phyloP scores from a whole-genome alignment of 1,284 basidiomycete genomes.

The Cutaneotrichosporon spelunceum region DNA sequence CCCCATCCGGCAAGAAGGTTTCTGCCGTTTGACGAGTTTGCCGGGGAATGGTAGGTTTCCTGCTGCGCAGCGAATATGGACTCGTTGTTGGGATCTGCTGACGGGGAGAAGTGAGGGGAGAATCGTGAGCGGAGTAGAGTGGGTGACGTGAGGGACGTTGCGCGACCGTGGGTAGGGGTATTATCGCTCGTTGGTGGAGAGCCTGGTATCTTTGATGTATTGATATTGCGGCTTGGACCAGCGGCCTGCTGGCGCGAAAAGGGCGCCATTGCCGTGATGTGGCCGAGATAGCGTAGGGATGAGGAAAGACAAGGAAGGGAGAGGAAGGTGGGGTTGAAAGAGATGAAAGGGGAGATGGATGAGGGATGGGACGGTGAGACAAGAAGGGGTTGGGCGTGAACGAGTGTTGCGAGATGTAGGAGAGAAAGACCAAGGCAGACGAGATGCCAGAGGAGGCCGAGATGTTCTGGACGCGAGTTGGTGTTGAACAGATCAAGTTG shows the following conservation, averaged over 20 bases:
- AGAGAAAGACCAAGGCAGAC: no score
- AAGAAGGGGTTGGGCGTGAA: no score
- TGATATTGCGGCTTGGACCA: conserved; percentile 1
- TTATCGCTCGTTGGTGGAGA: conserved; percentile 4
- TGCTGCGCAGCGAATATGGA: conserved; percentile 9
- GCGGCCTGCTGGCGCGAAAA: conserved; percentile 8
- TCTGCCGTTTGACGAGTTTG: not conserved
- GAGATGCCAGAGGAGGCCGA: no score
- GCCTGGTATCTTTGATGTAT: not conserved
- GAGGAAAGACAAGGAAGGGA: not conserved
- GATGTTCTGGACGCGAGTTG: no score
- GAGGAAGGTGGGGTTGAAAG: not conserved
- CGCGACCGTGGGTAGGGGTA: not conserved
- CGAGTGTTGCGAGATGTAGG: no score
- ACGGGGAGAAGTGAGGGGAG: not conserved
- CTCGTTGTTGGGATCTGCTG: not conserved
- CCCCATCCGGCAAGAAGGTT: conserved; percentile 9
- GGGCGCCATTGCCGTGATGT: conserved; percentile 4
- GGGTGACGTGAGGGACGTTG: not conserved
- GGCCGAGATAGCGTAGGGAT: not conserved
- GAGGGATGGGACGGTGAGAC: not conserved
- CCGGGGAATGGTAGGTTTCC: conserved; percentile 3
- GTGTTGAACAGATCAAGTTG: no score
- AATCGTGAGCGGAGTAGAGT: conserved; percentile 8
- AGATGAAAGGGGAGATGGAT: not conserved